Evolutionary conservation across 768 basidiomycete species (phyloP), one percentile per base, ranked within the genome.

Genomic region (Suillus americanus): DNA sequence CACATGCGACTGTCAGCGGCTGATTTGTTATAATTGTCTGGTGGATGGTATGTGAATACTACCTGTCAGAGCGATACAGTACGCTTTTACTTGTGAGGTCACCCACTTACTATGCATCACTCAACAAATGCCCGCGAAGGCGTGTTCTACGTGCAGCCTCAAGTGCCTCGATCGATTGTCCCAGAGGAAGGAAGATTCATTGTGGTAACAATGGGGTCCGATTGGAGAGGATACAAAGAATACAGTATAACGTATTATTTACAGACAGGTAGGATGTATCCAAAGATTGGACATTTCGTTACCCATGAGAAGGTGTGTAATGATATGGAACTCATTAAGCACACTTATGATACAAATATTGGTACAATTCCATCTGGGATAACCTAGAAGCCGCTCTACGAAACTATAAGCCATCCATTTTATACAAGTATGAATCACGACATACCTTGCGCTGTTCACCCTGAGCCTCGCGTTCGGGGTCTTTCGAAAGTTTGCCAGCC

Each of bases 401-500:
- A 57, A 57, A 57, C 5, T 9, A 25, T 57, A 18, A 57, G 38
- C 23, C 37, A 28, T 20, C 9, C 16, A 38, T 41, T 3, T 35
- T 38, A 18, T 33, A 25, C 2, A 53, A 28, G 10, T 25, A 43
- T n/a, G 51, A 33, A 48, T 23, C 25, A 48, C 18, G 1, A 61
- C 64, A 35, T 35, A 66, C 64, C 64, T 62, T 13, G 48, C 46
- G 66, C 40, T 65, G 55, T 30, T 65, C 45, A 13, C 54, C 64
- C 60, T 38, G 56, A 8, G 28, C 45, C 35, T 63, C 64, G 35
- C 56, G 23, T 14, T 56, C 18, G 23, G 50, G 40, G 25, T 65
- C 35, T 2, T 60, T 16, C 4, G 51, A 3, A 14, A 61, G 38
- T 38, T 65, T 66, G 16, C 64, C 65, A n/a, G 64, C 64, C 38